phyloP scores from a whole-genome alignment of 2,329 filamentous ascomycete species.

The Beauveria sp. region DNA sequence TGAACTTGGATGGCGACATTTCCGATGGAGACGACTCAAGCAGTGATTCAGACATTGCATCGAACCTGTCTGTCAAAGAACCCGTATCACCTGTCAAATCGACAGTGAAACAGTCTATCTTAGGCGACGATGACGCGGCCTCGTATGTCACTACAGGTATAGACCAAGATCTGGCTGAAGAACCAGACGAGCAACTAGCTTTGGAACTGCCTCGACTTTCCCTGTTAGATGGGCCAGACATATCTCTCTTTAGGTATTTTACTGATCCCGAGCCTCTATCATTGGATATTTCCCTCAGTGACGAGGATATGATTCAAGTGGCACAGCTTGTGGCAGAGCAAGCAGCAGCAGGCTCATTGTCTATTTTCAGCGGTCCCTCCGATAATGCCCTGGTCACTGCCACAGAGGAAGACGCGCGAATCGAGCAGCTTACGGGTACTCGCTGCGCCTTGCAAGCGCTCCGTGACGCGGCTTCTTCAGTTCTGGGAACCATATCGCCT shows the following conservation, averaged over 20 bases:
- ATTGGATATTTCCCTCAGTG: slow-evolving; percentile 37
- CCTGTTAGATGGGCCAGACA: slow-evolving; percentile 40
- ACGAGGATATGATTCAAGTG: slow-evolving; percentile 57
- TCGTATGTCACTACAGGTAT: slow-evolving; percentile 45
- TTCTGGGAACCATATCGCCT: slow-evolving; percentile 32
- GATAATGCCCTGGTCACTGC: slow-evolving; percentile 13
- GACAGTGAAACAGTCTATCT: slow-evolving; percentile 28
- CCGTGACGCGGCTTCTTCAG: slow-evolving; percentile 35
- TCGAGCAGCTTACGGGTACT: slow-evolving; percentile 34
- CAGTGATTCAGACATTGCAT: slow-evolving; percentile 48
- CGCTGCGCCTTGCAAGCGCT: slow-evolving; percentile 43
- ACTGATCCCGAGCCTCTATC: slow-evolving; percentile 49
- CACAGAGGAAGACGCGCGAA: slow-evolving; percentile 24
- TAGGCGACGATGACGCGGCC: slow-evolving; percentile 44
- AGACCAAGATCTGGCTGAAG: slow-evolving; percentile 40
- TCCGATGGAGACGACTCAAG: slow-evolving; percentile 36
- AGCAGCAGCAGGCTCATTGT: slow-evolving; percentile 45
- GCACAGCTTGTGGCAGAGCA: slow-evolving; percentile 69
- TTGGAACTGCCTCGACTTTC: slow-evolving; percentile 42
- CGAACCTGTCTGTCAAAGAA: slow-evolving; percentile 42
- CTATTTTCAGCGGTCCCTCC: slow-evolving; percentile 22
- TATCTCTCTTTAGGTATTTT: slow-evolving; percentile 48
- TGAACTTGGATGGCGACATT: slow-evolving; percentile 6
- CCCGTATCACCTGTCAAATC: slow-evolving; percentile 43
- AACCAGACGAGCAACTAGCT: slow-evolving; percentile 38